These are phyloP conservation scores for Colletotrichum magnum DNA, from an alignment of 2,329 filamentous ascomycete genomes.

Conservation along the genomic window DNA sequence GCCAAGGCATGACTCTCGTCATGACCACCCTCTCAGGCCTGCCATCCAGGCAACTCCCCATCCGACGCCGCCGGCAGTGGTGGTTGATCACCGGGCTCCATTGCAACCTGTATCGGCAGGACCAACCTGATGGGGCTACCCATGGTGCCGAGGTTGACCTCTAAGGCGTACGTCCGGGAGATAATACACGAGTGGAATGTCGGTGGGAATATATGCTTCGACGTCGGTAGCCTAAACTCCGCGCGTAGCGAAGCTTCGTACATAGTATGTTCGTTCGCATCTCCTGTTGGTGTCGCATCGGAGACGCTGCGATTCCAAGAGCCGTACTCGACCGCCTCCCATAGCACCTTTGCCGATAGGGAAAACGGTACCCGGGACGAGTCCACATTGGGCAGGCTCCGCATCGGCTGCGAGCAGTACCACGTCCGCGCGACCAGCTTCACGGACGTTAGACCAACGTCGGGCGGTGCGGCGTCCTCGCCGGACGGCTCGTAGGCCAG, in stretches of 20 bases:
- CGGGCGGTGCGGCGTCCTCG: conserved; percentile 54
- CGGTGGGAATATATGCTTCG: conserved; percentile 66
- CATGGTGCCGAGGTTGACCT: conserved; percentile 59
- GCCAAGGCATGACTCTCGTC: too few relatives aligned
- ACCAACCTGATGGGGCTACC: too few relatives aligned
- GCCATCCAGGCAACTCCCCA: neutral
- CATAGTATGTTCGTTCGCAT: conserved; percentile 42
- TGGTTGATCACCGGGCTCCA: conserved; percentile 48
- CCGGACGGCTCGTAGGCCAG: conserved; percentile 61
- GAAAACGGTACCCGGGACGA: conserved; percentile 54
- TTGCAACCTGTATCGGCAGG: conserved; percentile 66
- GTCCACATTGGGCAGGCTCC: conserved; percentile 64
- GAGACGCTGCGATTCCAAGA: conserved; percentile 40
- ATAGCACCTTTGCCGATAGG: conserved; percentile 58
- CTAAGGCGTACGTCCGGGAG: conserved; percentile 67
- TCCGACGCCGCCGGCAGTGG: neutral
- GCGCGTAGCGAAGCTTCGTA: conserved; percentile 57
- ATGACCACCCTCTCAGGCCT: neutral
- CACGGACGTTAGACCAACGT: conserved; percentile 61
- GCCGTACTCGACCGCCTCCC: conserved; percentile 61
- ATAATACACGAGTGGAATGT: conserved; percentile 72
- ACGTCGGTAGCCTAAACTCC: conserved; percentile 62
- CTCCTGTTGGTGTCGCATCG: neutral
- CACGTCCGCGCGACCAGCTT: conserved; percentile 68
- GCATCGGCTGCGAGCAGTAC: conserved; percentile 61